Base-by-base conservation (phyloP, 495 filamentous ascomycete genomes). In the Aspergillus cristatus region DNA sequence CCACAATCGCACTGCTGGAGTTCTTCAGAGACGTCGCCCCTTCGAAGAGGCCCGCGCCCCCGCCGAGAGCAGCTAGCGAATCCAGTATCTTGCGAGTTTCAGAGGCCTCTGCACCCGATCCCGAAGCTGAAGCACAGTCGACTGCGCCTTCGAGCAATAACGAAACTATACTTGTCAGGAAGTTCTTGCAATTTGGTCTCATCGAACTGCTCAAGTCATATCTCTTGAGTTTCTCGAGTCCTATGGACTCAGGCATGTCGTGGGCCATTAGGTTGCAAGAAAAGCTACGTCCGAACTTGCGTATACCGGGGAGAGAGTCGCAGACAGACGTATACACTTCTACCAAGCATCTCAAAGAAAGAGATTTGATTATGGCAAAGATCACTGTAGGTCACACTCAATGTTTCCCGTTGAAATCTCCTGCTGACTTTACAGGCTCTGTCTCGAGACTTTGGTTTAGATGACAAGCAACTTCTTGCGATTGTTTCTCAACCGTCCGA, bases 151-250 rank as follows among this genome's bases (percentile, higher is more conserved):
- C 61, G 14, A 51, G 60, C 13, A 62, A 71, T 29, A 79, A 87
- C 38, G 70, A 72, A 22, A 58, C 60, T 0, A 61, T 64, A 8
- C 61, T 93, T 38, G 77, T 83, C 49, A 60, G 61, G 28, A 81
- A 74, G 38, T 70, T 95, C 18, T 59, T 96, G 38, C 84, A 94
- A 46, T 84, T 87, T 32, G 94, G 94, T 48, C 62, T 91, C 16
- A 81, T 89, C 0, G 88, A 91, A 53, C 58, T 95, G 12, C 53
- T 94, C 13, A 91, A 95, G 53, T 75, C 79, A 6, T 97, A 90
- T 46, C 64, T 88, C 14, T 54, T 76, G 41, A 71, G 61, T 20
- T 58, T 75, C 12, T 54, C 57, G 3, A 72, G 67, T 51, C 74
- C 54, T 41, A 78, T 75, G 58, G 77, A 65, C 38, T 74, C 58